Evolutionary conservation across 2,329 filamentous ascomycete species (phyloP), one percentile per base, ranked within the genome.

Genomic region (Alternaria rosae): DNA sequence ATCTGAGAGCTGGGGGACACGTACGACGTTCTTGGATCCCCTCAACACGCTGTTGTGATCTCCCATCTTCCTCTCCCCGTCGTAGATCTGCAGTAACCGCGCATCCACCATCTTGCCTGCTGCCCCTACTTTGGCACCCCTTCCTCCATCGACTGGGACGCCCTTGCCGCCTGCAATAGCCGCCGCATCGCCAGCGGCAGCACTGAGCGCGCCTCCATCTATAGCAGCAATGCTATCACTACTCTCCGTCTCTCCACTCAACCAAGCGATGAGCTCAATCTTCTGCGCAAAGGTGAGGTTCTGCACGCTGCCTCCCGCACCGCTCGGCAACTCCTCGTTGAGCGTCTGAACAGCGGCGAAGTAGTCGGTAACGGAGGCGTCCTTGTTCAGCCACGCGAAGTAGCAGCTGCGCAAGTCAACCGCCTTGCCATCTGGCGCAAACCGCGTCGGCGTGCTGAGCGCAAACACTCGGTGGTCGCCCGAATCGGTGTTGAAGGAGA

Each of bases 321-420:
- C 88, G 1, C 80, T 81, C 0, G 83, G 84, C 25, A 97, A 84
- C 74, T 93, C 89, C 53, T 92, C 89, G 77, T 97, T 97, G 59
- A 98, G 85, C 69, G 89, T 86, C 72, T 91, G 89, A 13, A 92
- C 92, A 0, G 91, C 90, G 25, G 91, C 88, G 80, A 97, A 95
- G 85, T 98, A 98, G 72, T 97, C 93, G 11, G 92, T 91, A 69
- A 97, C 93, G 57, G 91, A 89, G 57, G 91, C 89, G 82, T 98
- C 94, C 79, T 93, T 93, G 82, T 97, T 96, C 74, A 92, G 85
- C 93, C 93, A 99, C 58, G 93, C 93, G 77, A 98, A 97, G 84
- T 94, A 97, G 81, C 97, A 94, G 78, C 91, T 95, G 76, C 95
- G 93, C 70, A 99, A 85, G 77, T 97, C 92, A 73, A 97, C 89